These are phyloP conservation scores for Chrysopogon serrulatus DNA, from an alignment of 176 grass and related monocot species.

Conservation along the genomic window DNA sequence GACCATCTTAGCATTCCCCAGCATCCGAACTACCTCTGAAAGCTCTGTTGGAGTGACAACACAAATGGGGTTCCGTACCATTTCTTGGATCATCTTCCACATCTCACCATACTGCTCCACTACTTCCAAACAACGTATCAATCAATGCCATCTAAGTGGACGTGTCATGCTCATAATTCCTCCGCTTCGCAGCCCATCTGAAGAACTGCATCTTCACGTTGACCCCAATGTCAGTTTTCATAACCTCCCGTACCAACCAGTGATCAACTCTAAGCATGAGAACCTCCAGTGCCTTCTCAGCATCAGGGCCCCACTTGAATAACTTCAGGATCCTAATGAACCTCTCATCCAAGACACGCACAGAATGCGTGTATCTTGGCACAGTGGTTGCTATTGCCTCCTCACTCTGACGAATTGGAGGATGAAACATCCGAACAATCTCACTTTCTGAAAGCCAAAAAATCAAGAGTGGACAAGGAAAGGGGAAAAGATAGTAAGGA, in stretches of 20 bases:
- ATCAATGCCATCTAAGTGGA: conserved; percentile 81
- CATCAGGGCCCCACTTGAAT: conserved; percentile 90
- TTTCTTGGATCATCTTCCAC: conserved; percentile 88
- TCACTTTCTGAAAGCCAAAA: conserved; percentile 58
- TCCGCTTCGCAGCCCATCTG: conserved; percentile 72
- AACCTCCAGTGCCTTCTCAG: conserved; percentile 89
- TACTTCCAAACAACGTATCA: conserved; percentile 66
- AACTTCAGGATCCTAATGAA: conserved; percentile 91
- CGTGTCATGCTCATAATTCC: conserved; percentile 69
- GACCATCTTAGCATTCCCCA: conserved; percentile 82
- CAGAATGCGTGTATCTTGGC: conserved; percentile 14
- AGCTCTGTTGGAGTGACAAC: conserved; percentile 64
- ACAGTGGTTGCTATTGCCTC: background rate
- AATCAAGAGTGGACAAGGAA: background rate
- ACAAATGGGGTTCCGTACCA: conserved; percentile 67
- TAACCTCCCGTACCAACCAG: conserved; percentile 70
- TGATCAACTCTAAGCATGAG: conserved; percentile 90
- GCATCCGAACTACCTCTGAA: conserved; percentile 58
- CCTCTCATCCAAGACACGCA: conserved; percentile 62
- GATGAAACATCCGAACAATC: conserved; percentile 83
- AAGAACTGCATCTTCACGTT: conserved; percentile 83
- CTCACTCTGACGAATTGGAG: conserved; percentile 17
- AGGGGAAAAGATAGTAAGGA: too few relatives aligned
- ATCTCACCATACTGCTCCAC: conserved; percentile 72
- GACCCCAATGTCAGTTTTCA: conserved; percentile 76